These are phyloP conservation scores for Delonix regia DNA, from an alignment of 306 rosid species.

Conservation along the genomic window DNA sequence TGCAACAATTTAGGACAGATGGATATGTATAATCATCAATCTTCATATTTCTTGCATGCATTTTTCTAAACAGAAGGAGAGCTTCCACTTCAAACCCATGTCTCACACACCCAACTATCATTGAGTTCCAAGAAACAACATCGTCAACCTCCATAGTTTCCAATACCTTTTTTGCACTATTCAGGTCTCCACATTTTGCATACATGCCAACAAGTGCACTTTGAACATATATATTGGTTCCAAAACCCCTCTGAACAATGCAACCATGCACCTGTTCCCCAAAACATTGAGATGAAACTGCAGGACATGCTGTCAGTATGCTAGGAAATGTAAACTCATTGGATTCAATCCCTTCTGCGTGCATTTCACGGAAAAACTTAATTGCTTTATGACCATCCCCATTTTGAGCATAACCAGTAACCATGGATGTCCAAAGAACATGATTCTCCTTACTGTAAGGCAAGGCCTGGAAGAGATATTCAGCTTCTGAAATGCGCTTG, in stretches of 20 bases:
- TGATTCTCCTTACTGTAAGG: conserved; percentile 53
- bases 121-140: conserved; percentile 83
- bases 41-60: conserved; percentile 71
- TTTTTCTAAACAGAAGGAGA: conserved; percentile 60
- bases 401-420: conserved; percentile 86
- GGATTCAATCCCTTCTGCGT: conserved; percentile 51
- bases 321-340: conserved; percentile 87
- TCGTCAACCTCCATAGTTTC: conserved; percentile 72
- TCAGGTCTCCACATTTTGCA: conserved; percentile 74
- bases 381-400: conserved; percentile 70
- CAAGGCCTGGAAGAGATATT: conserved; percentile 56
- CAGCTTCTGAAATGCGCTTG: conserved; percentile 66
- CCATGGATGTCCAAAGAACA: conserved; percentile 87
- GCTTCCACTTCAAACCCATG: conserved; percentile 70
- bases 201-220: conserved; percentile 90
- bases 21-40: conserved; percentile 83
- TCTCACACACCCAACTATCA: conserved; percentile 85
- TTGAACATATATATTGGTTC: conserved; percentile 71
- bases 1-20: conserved; percentile 70
- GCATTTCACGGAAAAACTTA: conserved; percentile 67
- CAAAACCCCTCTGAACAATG: conserved; percentile 67
- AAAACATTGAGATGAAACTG: conserved; percentile 58
- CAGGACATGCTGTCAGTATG: conserved; percentile 77
- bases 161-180: conserved; percentile 54
- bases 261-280: conserved; percentile 82